Evolutionary conservation across 345 rosid species (phyloP).

Genomic region (Alliaria petiolata): DNA sequence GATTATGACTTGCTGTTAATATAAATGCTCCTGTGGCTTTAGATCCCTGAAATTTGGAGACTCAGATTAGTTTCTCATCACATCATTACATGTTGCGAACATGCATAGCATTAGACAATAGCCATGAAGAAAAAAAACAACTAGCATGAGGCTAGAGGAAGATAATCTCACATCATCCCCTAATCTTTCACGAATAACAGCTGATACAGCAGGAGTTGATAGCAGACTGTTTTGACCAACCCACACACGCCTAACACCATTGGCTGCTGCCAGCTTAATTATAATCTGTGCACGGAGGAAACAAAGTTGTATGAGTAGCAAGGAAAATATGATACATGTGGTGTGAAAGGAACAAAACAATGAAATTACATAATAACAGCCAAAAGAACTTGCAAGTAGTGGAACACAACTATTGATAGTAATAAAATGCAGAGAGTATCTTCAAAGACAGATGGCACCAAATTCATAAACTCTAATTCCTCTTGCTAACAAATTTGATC

Average conservation of each 20-base stretch:
- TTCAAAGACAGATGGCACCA: not conserved
- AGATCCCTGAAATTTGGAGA: conserved; percentile 61
- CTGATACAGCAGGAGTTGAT: conserved; percentile 97
- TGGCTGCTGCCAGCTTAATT: conserved; percentile 83
- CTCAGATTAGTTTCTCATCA: conserved; percentile 14
- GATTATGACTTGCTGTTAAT: conserved; percentile 97
- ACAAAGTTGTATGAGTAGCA: not conserved
- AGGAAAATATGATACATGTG: not conserved
- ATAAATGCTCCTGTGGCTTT: conserved; percentile 88
- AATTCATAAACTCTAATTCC: not conserved
- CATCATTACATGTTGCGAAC: not conserved
- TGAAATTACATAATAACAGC: not conserved
- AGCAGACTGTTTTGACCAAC: conserved; percentile 88
- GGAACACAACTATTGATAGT: not conserved
- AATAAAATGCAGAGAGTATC: not conserved
- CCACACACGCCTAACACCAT: conserved; percentile 88
- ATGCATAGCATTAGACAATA: conserved; percentile 9
- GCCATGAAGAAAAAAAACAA: not conserved
- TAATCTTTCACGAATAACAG: conserved; percentile 83
- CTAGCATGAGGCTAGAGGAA: not conserved
- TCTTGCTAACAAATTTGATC: no score
- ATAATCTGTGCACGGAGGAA: conserved; percentile 50
- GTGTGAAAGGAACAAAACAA: not conserved
- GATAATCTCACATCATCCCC: conserved; percentile 70
- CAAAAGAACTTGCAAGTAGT: not conserved